Evolutionary conservation across 2,329 filamentous ascomycete genomes (phyloP), one percentile per base, ranked within the genome.

Genomic region (Stagonosporopsis rhizophila): DNA sequence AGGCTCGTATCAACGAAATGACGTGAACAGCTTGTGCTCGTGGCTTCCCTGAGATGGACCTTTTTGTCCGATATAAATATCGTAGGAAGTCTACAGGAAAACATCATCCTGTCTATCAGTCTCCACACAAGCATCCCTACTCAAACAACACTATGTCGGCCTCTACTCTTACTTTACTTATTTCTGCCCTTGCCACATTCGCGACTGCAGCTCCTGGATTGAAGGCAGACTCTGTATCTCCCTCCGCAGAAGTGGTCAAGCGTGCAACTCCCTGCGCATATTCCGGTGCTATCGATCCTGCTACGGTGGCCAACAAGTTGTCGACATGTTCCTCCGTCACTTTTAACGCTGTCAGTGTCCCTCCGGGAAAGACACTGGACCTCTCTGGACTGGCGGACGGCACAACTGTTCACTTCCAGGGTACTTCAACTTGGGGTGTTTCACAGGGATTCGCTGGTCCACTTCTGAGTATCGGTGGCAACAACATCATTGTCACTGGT

Each of bases 341-440:
- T 11, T 15, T 39, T 2, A 39, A 23, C 9, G 7, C 37, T 11
- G 11, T 39, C 11, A 20, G 2, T 22, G 37, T 39, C 2, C 37
- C 37, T 15, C 6, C 37, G 2, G 37, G 37, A 12, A 20, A 39
- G 19, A 53, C 72, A 64, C 53, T 82, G 8, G 72, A 80, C 49
- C 69, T 82, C 15, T 70, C 73, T 9, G 72, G 73, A 11, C 71
- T 81, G 17, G 67, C 75, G 56, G 66, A 69, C 8, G 78, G 79
- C 2, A 74, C 79, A 2, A 76, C 70, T 6, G 78, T 81, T 11
- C 77, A 73, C 6, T 80, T 80, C 59, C 51, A 56, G 28, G 61
- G 64, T 22, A 61, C 7, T 5, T 63, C 64, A 2, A 61, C 58
- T 39, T 66, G 56, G 58, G 49, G 58, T 5, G 44, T 47, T 5